Conservation (phyloP, 345 rosid species). For the Moricandia moricandioides region DNA sequence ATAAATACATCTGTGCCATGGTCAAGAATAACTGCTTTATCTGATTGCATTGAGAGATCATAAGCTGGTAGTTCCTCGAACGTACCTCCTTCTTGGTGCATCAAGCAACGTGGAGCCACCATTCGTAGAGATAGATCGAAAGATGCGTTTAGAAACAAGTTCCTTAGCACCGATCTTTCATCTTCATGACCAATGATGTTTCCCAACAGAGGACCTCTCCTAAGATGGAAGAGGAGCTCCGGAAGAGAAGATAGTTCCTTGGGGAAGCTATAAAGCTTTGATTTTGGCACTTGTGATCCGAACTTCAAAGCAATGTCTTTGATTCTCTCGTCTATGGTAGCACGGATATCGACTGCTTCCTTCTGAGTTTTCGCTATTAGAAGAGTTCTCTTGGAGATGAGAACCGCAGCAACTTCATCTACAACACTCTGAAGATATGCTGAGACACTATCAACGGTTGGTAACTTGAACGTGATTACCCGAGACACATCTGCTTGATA, state of each 20-base stretch:
- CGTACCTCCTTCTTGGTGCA: conserved; percentile 97
- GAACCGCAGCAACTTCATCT: conserved; percentile 81
- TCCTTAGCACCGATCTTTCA: conserved; percentile 85
- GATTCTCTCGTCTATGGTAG: conserved; percentile 84
- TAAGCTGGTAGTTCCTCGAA: conserved; percentile 93
- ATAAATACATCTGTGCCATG: conserved; percentile 97
- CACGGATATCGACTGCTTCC: conserved; percentile 69
- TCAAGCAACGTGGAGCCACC: conserved; percentile 91
- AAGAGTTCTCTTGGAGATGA: conserved; percentile 87
- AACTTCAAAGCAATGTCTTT: conserved; percentile 80
- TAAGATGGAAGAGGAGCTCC: conserved; percentile 87
- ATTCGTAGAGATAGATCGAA: conserved; percentile 90
- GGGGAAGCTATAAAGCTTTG: conserved; percentile 80
- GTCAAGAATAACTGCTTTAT: conserved; percentile 94
- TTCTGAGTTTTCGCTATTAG: conserved; percentile 61
- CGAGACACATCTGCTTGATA: conserved; percentile 88
- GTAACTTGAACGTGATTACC: conserved; percentile 76
- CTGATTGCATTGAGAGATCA: conserved; percentile 95
- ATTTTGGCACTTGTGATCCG: conserved; percentile 77
- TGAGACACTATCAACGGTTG: conserved; percentile 83
- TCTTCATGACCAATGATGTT: conserved; percentile 97
- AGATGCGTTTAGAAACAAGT: conserved; percentile 84
- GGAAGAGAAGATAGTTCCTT: conserved; percentile 77
- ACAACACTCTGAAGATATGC: conserved; percentile 82
- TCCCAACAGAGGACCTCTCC: conserved; percentile 89